These are phyloP conservation scores for Ceratonia siliqua DNA, from an alignment of 306 rosid genomes.

Conservation along the genomic window DNA sequence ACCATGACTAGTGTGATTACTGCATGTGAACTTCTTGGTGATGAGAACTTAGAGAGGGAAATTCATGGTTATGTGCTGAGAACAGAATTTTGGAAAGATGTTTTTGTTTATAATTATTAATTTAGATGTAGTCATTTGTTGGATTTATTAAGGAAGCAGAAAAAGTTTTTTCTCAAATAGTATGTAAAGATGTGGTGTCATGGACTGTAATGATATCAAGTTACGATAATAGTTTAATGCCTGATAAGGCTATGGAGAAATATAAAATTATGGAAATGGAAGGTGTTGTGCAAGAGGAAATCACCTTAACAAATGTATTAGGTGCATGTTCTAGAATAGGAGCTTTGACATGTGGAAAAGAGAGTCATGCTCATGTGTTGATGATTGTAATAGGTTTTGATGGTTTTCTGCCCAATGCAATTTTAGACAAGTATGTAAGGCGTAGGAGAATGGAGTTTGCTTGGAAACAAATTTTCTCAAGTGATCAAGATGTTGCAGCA, in stretches of 20 bases:
- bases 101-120: conserved; percentile 61
- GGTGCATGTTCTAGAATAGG: conserved; percentile 89
- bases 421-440: conserved; percentile 86
- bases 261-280: conserved; percentile 70
- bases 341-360: conserved; percentile 79
- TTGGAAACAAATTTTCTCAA: conserved; percentile 67
- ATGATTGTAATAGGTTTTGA: conserved; percentile 70
- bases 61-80: conserved; percentile 73
- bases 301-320: conserved; percentile 67
- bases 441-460: conserved; percentile 81
- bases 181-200: conserved; percentile 70
- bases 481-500: conserved; percentile 57
- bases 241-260: conserved; percentile 72
- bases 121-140: conserved; percentile 76
- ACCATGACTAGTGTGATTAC: conserved; percentile 85
- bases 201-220: conserved; percentile 91
- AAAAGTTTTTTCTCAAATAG: conserved; percentile 58
- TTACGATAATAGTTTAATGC: conserved; percentile 57
- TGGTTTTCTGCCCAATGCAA: conserved; percentile 78
- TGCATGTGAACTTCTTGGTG: conserved; percentile 71
- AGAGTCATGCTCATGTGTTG: conserved; percentile 85
- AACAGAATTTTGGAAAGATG: conserved; percentile 52
- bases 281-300: conserved; percentile 73
- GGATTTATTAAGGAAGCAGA: conserved; percentile 77
- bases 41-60: conserved; percentile 65